Conservation (phyloP, 2,329 filamentous ascomycete species). For the Pseudogymnoascus sp. region DNA sequence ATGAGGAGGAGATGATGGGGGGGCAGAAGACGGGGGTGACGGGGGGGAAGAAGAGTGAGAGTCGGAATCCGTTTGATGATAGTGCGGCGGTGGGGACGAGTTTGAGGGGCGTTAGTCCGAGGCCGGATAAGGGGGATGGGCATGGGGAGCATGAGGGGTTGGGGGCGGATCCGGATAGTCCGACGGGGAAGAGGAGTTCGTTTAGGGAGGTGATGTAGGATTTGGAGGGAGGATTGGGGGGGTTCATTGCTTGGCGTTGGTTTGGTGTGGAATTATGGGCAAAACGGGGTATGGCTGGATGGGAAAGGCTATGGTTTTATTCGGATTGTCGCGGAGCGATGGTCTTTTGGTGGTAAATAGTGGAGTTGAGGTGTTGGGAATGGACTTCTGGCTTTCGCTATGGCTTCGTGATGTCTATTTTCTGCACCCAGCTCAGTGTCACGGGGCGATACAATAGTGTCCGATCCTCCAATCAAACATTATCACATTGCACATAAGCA, state of each 20-base stretch:
- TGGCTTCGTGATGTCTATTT: neutral
- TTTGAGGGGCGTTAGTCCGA: slow-evolving; percentile 65
- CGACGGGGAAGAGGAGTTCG: slow-evolving; percentile 60
- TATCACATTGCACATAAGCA: neutral
- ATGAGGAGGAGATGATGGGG: slow-evolving; percentile 40
- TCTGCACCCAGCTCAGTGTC: neutral
- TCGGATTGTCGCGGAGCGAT: neutral
- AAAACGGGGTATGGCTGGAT: neutral
- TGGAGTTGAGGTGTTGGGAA: neutral
- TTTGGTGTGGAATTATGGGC: neutral
- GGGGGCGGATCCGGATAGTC: slow-evolving; percentile 40
- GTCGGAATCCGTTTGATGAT: slow-evolving; percentile 63
- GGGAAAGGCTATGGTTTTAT: neutral
- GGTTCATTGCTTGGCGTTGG: neutral
- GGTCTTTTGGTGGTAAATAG: neutral
- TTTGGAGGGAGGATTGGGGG: neutral
- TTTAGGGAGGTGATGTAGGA: slow-evolving; percentile 60
- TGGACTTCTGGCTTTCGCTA: neutral
- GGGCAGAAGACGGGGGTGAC: slow-evolving; percentile 24
- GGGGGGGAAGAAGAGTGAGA: neutral
- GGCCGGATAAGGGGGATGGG: slow-evolving; percentile 48
- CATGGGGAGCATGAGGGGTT: slow-evolving; percentile 29
- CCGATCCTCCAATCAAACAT: neutral
- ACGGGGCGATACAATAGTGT: neutral
- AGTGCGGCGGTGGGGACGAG: slow-evolving; percentile 46